phyloP scores from a whole-genome alignment of 352 stramenopile species.

The Thalassiosira mediterranea region DNA sequence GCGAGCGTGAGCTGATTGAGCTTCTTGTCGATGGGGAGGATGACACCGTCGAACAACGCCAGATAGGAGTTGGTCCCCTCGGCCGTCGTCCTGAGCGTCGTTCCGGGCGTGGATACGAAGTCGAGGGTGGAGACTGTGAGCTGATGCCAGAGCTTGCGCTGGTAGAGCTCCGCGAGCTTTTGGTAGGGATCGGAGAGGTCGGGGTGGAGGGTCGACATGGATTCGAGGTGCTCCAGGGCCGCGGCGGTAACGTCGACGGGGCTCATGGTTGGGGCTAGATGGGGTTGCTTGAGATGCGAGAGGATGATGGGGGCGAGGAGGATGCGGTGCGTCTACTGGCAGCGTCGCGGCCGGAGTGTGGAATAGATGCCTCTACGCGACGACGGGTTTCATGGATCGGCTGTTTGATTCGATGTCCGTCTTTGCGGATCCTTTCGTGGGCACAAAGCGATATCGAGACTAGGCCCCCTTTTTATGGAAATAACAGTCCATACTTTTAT shows the following conservation, averaged over 20 bases:
- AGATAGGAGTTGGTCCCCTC: slow-evolving; percentile 76
- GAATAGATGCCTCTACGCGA: too few relatives aligned
- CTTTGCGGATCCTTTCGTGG: too few relatives aligned
- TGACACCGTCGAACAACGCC: slow-evolving; percentile 93
- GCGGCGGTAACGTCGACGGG: slow-evolving; percentile 48
- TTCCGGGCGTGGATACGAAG: slow-evolving; percentile 86
- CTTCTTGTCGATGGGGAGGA: slow-evolving; percentile 93
- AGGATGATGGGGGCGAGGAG: too few relatives aligned
- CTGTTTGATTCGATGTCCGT: too few relatives aligned
- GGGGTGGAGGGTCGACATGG: slow-evolving; percentile 89
- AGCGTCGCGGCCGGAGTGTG: too few relatives aligned
- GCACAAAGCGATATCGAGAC: too few relatives aligned
- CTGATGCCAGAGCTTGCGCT: slow-evolving; percentile 96
- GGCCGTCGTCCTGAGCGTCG: slow-evolving; percentile 44
- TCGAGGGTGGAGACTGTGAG: slow-evolving; percentile 91
- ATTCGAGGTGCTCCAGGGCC: slow-evolving; percentile 75
- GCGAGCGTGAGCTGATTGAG: slow-evolving; percentile 94
- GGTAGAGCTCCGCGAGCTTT: slow-evolving; percentile 88
- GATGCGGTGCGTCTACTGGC: too few relatives aligned
- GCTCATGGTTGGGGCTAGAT: slow-evolving; percentile 42
- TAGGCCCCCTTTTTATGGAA: too few relatives aligned
- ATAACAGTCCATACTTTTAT: too few relatives aligned
- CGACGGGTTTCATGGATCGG: too few relatives aligned
- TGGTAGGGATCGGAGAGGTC: slow-evolving; percentile 91
- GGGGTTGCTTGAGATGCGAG: too few relatives aligned